Conservation (phyloP, 257 asterid genomes). For the Echium plantagineum region DNA sequence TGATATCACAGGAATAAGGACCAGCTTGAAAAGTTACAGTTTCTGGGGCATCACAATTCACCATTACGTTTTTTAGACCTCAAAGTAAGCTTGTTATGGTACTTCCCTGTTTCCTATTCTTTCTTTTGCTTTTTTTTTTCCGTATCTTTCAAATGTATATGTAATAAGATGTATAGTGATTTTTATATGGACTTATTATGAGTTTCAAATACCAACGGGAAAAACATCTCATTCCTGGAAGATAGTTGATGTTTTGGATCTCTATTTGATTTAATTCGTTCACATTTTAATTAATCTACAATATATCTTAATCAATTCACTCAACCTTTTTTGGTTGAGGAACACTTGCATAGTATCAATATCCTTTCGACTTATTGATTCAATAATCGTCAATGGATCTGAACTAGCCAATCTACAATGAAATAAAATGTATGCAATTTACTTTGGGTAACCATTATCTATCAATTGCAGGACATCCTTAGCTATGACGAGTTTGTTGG, state of each 20-base stretch:
- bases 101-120: too few species aligned
- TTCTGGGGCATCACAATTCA: conserved; percentile 64
- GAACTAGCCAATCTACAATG: neutral
- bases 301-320: neutral
- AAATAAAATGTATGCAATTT: neutral
- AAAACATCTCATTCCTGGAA: neutral
- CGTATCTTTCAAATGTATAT: neutral
- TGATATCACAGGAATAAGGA: conserved; percentile 53
- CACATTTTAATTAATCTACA: too few species aligned
- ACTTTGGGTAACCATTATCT: neutral
- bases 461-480: conserved; percentile 46
- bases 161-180: neutral
- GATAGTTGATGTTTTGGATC: too few species aligned
- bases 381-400: too few species aligned
- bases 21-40: conserved; percentile 55
- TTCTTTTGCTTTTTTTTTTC: conserved; percentile 4
- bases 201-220: neutral
- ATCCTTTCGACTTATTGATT: too few species aligned
- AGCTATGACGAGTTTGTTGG: conserved; percentile 38
- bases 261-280: too few species aligned
- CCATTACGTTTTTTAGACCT: conserved; percentile 56
- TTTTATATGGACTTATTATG: neutral
- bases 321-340: neutral
- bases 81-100: conserved; percentile 44
- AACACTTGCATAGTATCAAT: too few species aligned